These are phyloP conservation scores for Nannochloropsis gaditana DNA, from an alignment of 108 stramenopile genomes.

Conservation along the genomic window DNA sequence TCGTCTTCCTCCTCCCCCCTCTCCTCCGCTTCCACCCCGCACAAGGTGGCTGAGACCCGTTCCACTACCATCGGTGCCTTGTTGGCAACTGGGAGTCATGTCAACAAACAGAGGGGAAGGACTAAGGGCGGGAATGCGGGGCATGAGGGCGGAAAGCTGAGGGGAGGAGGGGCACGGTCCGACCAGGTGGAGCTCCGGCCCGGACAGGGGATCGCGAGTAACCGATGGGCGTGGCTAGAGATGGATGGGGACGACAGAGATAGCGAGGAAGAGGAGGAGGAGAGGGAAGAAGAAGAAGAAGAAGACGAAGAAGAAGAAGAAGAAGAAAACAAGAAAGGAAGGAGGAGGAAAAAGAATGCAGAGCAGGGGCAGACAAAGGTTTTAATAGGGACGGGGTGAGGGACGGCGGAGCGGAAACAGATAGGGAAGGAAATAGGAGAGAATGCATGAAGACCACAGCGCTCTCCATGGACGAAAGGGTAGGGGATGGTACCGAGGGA, in stretches of 20 bases:
- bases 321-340: background rate
- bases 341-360: background rate
- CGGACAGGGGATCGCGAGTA: background rate
- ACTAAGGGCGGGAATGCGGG: background rate
- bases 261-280: background rate
- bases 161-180: background rate
- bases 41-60: background rate
- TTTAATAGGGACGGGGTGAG: background rate
- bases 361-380: no score
- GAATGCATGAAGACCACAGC: background rate
- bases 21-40: background rate
- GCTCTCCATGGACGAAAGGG: background rate
- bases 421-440: background rate
- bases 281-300: background rate
- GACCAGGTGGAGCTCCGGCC: background rate
- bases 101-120: no score
- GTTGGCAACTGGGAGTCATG: background rate
- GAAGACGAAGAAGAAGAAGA: background rate
- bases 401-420: background rate
- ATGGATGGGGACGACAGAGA: background rate
- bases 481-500: background rate
- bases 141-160: background rate
- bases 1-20: background rate
- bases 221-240: background rate
- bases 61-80: conserved; percentile 12